Evolutionary conservation across 2,329 filamentous ascomycete species (phyloP), one percentile per base, ranked within the genome.

Genomic region (Endoconidiophora polonica): DNA sequence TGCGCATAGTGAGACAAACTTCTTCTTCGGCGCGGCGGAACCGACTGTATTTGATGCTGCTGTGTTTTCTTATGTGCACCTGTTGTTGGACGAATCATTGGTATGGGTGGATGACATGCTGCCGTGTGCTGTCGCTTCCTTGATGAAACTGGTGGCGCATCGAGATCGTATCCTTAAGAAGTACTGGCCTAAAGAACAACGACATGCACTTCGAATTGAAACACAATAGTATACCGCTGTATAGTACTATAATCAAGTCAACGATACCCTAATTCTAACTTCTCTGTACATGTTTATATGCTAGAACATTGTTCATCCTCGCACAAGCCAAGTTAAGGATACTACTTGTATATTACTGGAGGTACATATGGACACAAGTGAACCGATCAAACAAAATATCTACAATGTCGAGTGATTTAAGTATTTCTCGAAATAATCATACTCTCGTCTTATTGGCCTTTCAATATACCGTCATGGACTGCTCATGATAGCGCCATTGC

Each of bases 11-110:
- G 57, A 62, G 9, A 57, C 60, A 1, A 57, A 57, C 2, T 76
- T 71, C 70, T 77, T 77, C 60, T 74, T 74, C 51, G 67, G 60
- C 22, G 58, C 54, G 60, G 62, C 52, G 46, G 63, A 26, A 61
- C 86, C 90, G 0, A 77, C 79, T 0, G 60, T 90, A 22, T 90
- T 96, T 57, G 91, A 98, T 65, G 88, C 90, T 5, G 79, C 77
- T 49, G 76, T 96, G 2, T 96, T 95, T 65, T 80, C 86, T 3
- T 98, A 95, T 63, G 88, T 85, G 0, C 78, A 93, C 62, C 68
- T 94, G 46, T 68, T 96, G 48, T 65, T 94, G 47, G 77, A 83
- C 53, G 71, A 78, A 59, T 54, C 54, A 5, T 55, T 86, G 55
- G 68, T 65, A 1, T 88, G 84, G 83, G 68, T 67, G 52, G 76